Evolutionary conservation across 305 asterid species (phyloP), one percentile per base, ranked within the genome.

Genomic region (Fraxinus nigra): DNA sequence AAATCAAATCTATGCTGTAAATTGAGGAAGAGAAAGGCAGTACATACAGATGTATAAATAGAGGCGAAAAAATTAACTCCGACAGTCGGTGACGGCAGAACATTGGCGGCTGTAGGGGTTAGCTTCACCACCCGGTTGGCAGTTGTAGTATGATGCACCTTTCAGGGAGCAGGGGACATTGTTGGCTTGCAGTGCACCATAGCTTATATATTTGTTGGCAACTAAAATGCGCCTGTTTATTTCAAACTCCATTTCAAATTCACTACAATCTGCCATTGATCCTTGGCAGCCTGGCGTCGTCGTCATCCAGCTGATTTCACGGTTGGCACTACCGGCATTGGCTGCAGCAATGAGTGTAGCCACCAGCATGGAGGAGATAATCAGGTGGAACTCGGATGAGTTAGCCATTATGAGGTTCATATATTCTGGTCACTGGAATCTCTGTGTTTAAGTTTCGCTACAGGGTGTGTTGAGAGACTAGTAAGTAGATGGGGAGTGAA

Each of bases 111-210:
- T 5, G 85, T 92, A 92, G 14, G 97, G 92, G 79, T 91, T 91
- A n/a, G 91, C 93, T 54, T 85, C 90, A 5, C 90, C 97, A 34
- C 95, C 97, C 1, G 92, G 92, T 1, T 84, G 87, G 81, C 95
- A 91, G 85, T 91, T 92, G 84, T 91, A 92, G 84, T 91, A 91
- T 10, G 95, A 91, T 24, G 89, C 90, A 35, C 97, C 95, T 33
- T 89, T 87, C 35, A 86, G 81, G 16, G 97, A 89, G 86, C 97
- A 92, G 1, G 97, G 93, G 33, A 90, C 92, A 13, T 72, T 89
- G 91, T 91, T 89, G 84, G 90, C 89, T 87, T 86, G 88, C 63
- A 92, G 88, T 72, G 95, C 93, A 72, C 89, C 92, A 67, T 92
- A 91, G 95, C 97, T 92, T 82, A 92, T 92, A 89, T 88, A 89